Percentiles rank a stretch among this genome's conserved stretches.
phyloP scores from a whole-genome alignment of 805 yeast species.

The Blastobotrys peoriensis region DNA sequence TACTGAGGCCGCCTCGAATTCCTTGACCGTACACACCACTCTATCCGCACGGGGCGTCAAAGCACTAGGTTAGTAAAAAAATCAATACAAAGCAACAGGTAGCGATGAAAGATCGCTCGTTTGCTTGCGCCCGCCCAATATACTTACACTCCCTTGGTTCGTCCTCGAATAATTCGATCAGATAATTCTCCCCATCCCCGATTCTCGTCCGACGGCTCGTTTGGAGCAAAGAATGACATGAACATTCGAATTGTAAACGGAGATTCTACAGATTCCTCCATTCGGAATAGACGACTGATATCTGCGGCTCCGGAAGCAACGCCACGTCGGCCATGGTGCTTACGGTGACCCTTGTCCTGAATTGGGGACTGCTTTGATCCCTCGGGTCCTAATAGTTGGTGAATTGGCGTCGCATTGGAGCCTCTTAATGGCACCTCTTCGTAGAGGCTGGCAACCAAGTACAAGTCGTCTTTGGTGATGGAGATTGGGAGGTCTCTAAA shows the following conservation, averaged over 20 bases:
- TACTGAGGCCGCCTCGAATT: slow-evolving; percentile 43
- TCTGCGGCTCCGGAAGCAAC: slow-evolving; percentile 87
- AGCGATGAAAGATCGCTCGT: neutral
- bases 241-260: slow-evolving; percentile 66
- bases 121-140: neutral
- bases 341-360: slow-evolving; percentile 3
- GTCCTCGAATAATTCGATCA: slow-evolving; percentile 70
- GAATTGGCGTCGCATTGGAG: slow-evolving; percentile 5
- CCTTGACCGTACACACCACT: slow-evolving; percentile 65
- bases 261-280: slow-evolving; percentile 56
- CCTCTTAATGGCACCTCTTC: slow-evolving; percentile 52
- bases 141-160: slow-evolving; percentile 48
- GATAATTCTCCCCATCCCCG: slow-evolving; percentile 88
- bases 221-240: slow-evolving; percentile 55
- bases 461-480: slow-evolving; percentile 57
- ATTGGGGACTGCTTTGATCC: slow-evolving; percentile 19
- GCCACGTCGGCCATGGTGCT: slow-evolving; percentile 53
- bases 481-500: slow-evolving; percentile 66
- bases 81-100: slow-evolving; percentile 27
- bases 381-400: slow-evolving; percentile 5
- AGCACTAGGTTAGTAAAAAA: slow-evolving; percentile 32
- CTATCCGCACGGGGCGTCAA: slow-evolving; percentile 75
- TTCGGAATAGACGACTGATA: slow-evolving; percentile 69
- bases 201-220: slow-evolving; percentile 39
- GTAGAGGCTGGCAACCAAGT: slow-evolving; percentile 67